Base-by-base conservation (phyloP, 139 green algal genomes). In the Trebouxia sp. region DNA sequence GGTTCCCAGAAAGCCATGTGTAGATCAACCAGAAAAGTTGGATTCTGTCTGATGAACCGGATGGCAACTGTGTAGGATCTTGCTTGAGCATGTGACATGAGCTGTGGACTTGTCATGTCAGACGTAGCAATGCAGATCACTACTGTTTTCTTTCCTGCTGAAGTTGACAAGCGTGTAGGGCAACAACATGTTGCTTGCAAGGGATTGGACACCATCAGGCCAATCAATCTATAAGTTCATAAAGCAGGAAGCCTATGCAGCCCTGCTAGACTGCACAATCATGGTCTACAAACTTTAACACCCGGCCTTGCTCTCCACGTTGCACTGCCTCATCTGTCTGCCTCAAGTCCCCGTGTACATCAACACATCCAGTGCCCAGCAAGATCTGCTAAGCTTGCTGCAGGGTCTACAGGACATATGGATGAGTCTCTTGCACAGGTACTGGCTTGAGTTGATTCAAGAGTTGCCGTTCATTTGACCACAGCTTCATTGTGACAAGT, bases 181-280 rank as follows among this genome's bases (percentile, higher is more conserved):
- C 62, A 70, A 70, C 62, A 70, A 43, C 62, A 70, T 70, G 62
- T 32, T 70, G 32, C 41, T 70, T 45, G 62, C 62, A 43, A 70
- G 62, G 32, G 32, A 32, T 70, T 70, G 62, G 32, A 70, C 62
- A 70, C 62, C 62, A 70, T 70, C 32, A 70, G 62, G 62, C 62
- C 62, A 70, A 70, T 70, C 62, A 70, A 70, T 70, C 42, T 70
- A 32, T 70, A 32, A 70, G 1, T 70, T 70, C 62, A 70, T 70
- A 45, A 67, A 67, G 62, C 32, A 70, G 62, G 62, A 70, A 70
- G 42, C 42, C 62, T 70, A 70, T 70, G 62, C 62, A 70, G 32
- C 62, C 62, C 62, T 70, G 62, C 62, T 70, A 70, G 10, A 30
- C 62, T 70, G 62, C 62, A 30, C 62, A 70, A 70, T 28, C 62